Conservation (phyloP, 306 rosid genomes). For the Quercus engelmannii region DNA sequence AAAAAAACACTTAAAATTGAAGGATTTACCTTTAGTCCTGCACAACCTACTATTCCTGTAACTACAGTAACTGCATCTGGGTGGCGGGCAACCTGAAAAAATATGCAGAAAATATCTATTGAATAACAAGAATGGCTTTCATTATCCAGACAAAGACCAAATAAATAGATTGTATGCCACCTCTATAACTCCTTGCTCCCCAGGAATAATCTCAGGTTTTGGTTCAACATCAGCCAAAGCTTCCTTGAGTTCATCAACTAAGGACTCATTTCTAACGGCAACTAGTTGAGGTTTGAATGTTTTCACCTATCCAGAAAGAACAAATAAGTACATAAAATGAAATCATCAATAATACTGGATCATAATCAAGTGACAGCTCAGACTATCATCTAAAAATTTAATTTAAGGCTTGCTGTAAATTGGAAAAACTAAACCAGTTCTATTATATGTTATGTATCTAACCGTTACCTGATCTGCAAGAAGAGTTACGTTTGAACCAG, state of each 20-base stretch:
- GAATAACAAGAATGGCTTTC: conserved; percentile 9
- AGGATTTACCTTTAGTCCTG: conserved; percentile 80
- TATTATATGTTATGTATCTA: not conserved
- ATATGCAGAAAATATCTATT: conserved; percentile 14
- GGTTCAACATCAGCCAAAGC: conserved; percentile 74
- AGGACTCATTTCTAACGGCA: conserved; percentile 82
- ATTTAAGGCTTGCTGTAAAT: not conserved
- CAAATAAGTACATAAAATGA: not conserved
- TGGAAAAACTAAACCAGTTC: conserved; percentile 12
- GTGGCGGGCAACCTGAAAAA: conserved; percentile 91
- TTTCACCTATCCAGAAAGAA: conserved; percentile 54
- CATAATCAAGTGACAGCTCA: too few relatives aligned
- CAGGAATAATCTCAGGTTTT: conserved; percentile 95
- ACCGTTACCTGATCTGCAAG: conserved; percentile 88
- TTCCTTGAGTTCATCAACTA: conserved; percentile 79
- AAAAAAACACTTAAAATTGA: not conserved
- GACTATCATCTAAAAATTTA: not conserved
- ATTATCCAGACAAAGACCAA: conserved; percentile 8
- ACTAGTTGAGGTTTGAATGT: conserved; percentile 90
- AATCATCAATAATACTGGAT: not conserved
- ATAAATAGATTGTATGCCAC: conserved; percentile 33
- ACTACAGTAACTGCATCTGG: conserved; percentile 93
- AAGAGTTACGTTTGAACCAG: conserved; percentile 93
- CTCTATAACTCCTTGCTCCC: conserved; percentile 96
- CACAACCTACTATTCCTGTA: conserved; percentile 98